phyloP scores from a whole-genome alignment of 169 alveolate genomes.

The Cryptosporidium andersoni region DNA sequence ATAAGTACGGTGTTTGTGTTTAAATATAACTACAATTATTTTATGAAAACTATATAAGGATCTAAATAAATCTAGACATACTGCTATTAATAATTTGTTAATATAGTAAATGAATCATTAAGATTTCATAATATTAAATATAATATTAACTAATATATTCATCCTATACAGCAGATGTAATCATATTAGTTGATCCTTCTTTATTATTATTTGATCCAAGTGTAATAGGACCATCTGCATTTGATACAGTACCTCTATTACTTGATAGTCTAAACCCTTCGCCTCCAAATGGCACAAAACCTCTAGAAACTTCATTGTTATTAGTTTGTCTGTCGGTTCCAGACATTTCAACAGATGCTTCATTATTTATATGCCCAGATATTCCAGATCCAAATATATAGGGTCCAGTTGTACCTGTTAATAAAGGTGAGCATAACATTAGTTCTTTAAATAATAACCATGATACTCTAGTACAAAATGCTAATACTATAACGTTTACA shows the following conservation, averaged over 20 bases:
- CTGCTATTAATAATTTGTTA: background rate
- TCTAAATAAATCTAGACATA: background rate
- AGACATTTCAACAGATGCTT: conserved; percentile 15
- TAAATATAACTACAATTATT: no score
- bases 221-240: conserved; percentile 9
- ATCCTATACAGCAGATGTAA: conserved; percentile 15
- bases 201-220: conserved; percentile 13
- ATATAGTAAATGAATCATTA: no score
- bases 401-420: conserved; percentile 71
- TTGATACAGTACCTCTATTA: background rate
- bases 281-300: conserved; percentile 70
- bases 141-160: background rate
- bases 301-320: conserved; percentile 11
- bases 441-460: conserved; percentile 67
- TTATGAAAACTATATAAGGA: no score
- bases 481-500: conserved; percentile 50
- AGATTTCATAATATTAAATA: background rate
- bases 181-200: background rate
- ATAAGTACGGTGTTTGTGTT: no score
- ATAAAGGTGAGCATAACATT: conserved; percentile 58
- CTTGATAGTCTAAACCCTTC: conserved; percentile 61
- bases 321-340: conserved; percentile 6
- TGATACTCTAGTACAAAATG: conserved; percentile 57
- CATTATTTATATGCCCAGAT: conserved; percentile 3
- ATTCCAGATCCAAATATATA: conserved; percentile 53